phyloP scores from a whole-genome alignment of 164 flowering plant genomes.

The Aristolochia contorta region DNA sequence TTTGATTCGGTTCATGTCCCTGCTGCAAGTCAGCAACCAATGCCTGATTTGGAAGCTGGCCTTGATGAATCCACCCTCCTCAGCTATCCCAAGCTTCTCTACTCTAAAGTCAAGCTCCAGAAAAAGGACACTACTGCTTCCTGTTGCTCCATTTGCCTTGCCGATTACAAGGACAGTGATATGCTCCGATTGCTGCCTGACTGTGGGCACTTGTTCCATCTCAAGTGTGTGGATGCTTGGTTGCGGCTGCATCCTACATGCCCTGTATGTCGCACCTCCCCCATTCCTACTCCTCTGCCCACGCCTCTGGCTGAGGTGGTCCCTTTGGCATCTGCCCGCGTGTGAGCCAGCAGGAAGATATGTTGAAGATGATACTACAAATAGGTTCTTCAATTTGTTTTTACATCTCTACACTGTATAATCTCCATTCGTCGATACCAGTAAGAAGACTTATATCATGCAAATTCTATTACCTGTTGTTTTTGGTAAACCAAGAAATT shows the following conservation, averaged over 20 bases:
- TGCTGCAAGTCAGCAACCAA: neutral
- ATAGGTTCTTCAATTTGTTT: too few species aligned
- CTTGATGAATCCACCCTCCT: slow-evolving; percentile 57
- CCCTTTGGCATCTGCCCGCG: slow-evolving; percentile 33
- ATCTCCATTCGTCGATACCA: too few species aligned
- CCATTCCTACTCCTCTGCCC: slow-evolving; percentile 50
- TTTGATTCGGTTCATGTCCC: neutral
- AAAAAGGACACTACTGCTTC: slow-evolving; percentile 30
- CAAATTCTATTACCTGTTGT: too few species aligned
- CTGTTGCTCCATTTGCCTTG: slow-evolving; percentile 70
- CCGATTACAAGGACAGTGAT: slow-evolving; percentile 55
- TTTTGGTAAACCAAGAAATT: too few species aligned
- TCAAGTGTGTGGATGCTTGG: slow-evolving; percentile 74
- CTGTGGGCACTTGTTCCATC: slow-evolving; percentile 67
- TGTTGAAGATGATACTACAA: neutral
- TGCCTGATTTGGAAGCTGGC: slow-evolving; percentile 32
- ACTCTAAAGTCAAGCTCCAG: slow-evolving; percentile 38
- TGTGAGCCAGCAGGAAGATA: neutral
- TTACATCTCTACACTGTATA: too few species aligned
- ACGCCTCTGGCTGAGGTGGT: slow-evolving; percentile 71
- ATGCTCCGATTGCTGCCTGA: slow-evolving; percentile 59
- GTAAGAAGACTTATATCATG: too few species aligned
- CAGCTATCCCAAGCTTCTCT: slow-evolving; percentile 59
- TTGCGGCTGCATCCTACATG: slow-evolving; percentile 63
- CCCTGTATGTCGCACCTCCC: slow-evolving; percentile 72